These are phyloP conservation scores for Leonotis leonurus DNA, from an alignment of 257 asterid genomes.

Conservation along the genomic window DNA sequence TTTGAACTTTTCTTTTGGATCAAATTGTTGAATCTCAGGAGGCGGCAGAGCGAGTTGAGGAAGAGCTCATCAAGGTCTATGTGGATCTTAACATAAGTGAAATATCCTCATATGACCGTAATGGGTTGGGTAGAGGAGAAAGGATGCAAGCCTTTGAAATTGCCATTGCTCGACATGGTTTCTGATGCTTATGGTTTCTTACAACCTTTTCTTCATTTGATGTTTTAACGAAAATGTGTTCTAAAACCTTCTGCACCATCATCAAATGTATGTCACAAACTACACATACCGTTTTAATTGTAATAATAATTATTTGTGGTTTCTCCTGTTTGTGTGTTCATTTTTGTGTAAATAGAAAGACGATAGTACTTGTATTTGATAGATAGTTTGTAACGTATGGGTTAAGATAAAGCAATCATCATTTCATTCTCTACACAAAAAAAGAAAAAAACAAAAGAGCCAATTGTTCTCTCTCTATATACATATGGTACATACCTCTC, in stretches of 20 bases:
- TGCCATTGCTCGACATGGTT: conserved; percentile 69
- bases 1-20: not conserved
- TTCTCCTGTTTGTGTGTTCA: too few relatives aligned
- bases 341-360: too few relatives aligned
- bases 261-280: too few relatives aligned
- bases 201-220: too few relatives aligned
- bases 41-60: conserved; percentile 75
- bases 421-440: conserved; percentile 14
- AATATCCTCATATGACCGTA: conserved; percentile 67
- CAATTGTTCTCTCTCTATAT: not conserved
- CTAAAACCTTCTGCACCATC: too few relatives aligned
- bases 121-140: conserved; percentile 79
- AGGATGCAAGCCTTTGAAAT: conserved; percentile 74
- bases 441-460: too few relatives aligned
- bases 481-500: conserved; percentile 24
- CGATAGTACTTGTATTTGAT: too few relatives aligned
- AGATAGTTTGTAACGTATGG: too few relatives aligned
- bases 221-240: too few relatives aligned
- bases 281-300: too few relatives aligned
- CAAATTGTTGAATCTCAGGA: conserved; percentile 35
- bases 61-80: conserved; percentile 73
- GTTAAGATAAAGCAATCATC: not conserved
- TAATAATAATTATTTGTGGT: too few relatives aligned
- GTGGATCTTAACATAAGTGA: conserved; percentile 59
- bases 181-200: too few relatives aligned